A percentile compares a stretch with the other conserved stretches of the same genome.
These are phyloP conservation scores for Spirogloea muscicola DNA, from an alignment of 139 green algal species.

Conservation along the genomic window DNA sequence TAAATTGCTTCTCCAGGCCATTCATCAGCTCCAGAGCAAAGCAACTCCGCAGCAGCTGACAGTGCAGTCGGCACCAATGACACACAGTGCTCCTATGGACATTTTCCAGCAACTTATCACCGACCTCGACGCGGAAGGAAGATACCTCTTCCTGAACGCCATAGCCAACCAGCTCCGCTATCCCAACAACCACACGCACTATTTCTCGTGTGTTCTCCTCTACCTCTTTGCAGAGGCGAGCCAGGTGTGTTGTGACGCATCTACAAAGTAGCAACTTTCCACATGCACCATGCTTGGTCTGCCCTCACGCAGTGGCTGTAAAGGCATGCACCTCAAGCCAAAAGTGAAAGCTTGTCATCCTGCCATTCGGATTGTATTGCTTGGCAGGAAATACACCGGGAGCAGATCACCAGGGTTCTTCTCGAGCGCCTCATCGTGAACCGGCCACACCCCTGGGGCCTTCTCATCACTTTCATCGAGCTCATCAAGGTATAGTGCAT, in stretches of 20 bases:
- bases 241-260: conserved; percentile 28
- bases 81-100: conserved; percentile 65
- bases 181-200: conserved; percentile 98
- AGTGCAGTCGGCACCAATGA: conserved; percentile 42
- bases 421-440: conserved; percentile 99
- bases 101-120: conserved; percentile 66
- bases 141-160: conserved; percentile 94
- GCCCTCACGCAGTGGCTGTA: too few species aligned
- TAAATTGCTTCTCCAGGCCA: conserved; percentile 29
- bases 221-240: conserved; percentile 81
- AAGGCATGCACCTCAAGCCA: too few species aligned
- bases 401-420: conserved; percentile 97
- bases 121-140: conserved; percentile 84
- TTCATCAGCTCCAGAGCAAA: conserved; percentile 55
- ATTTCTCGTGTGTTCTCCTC: conserved; percentile 94
- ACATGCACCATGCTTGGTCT: too few species aligned
- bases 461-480: conserved; percentile 99
- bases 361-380: too few species aligned
- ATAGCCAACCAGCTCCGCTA: conserved; percentile 98
- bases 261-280: too few species aligned
- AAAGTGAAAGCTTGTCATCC: not conserved
- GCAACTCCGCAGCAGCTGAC: conserved; percentile 23
- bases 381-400: conserved; percentile 70
- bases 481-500: conserved; percentile 89
- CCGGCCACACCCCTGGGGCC: conserved; percentile 82